Evolutionary conservation across 805 yeast species (phyloP), one percentile per base, ranked within the genome.

Genomic region (Candida glaebosa): DNA sequence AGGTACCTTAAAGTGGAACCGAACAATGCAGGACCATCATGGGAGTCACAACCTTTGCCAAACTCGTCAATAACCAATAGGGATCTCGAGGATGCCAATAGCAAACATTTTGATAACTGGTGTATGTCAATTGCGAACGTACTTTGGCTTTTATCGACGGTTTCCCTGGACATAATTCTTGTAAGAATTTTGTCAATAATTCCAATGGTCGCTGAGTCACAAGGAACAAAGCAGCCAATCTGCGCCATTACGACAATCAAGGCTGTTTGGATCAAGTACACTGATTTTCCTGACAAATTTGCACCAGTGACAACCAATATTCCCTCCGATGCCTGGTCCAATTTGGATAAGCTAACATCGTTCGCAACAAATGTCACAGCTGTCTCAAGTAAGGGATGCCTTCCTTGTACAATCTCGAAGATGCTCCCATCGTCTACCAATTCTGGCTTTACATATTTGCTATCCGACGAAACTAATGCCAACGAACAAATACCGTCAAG

Each of bases 191-290:
- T 69, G 49, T 76, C 79, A 1, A 72, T 73, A 2, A 76, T 45
- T 0, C 80, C 76, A 16, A 79, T 52, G 18, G 47, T 60, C 2
- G 79, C 80, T 10, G 46, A 52, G 1, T 53, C 49, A 0, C 79
- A 81, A 3, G 83, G 83, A 1, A 79, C 77, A 51, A 56, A 76
- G 20, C 76, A 73, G 1, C 83, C 82, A 28, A 77, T 62, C 39
- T 79, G 83, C 0, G 81, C 70, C 34, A 79, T 47, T 38, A 63
- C 69, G 0, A 75, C 73, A 4, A 73, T 65, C 24, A 76, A 47
- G 0, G 80, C 82, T 38, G 69, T 58, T 41, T 75, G 81, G 2
- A 71, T 52, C 15, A 78, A 52, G 42, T 67, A 69, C 0, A 78
- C 77, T 1, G 81, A 72, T 46, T 79, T 79, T 0, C 83, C 82